Conservation (phyloP, 2,329 filamentous ascomycete genomes). For the Metarhizium album region DNA sequence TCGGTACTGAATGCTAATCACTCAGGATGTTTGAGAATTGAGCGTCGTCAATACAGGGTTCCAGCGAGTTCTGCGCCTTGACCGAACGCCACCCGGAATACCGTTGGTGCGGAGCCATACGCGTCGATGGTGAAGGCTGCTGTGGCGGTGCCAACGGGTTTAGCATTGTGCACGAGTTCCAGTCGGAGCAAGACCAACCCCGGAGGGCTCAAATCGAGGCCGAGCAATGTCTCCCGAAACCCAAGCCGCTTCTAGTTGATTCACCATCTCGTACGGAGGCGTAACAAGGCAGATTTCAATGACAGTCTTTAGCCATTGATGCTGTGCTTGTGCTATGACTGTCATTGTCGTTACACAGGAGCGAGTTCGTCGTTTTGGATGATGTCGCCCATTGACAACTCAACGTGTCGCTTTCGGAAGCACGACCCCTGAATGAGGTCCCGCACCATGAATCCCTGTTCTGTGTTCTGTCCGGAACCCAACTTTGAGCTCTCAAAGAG, state of each 20-base stretch:
- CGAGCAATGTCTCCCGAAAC: too few species aligned
- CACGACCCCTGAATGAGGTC: background rate
- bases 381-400: too few species aligned
- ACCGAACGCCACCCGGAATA: background rate
- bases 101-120: background rate
- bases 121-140: too few species aligned
- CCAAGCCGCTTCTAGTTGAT: background rate
- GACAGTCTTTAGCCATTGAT: background rate
- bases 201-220: too few species aligned
- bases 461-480: conserved; percentile 1
- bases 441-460: conserved; percentile 1
- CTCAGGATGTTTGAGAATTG: background rate
- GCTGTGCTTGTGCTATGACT: background rate
- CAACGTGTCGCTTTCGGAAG: background rate
- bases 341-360: background rate
- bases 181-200: too few species aligned
- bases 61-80: background rate
- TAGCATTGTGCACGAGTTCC: too few species aligned
- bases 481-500: background rate
- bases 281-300: background rate
- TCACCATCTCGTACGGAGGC: background rate
- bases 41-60: background rate
- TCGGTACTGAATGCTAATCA: too few species aligned
- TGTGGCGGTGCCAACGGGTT: background rate
- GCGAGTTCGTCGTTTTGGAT: background rate